phyloP scores from a whole-genome alignment of 176 grass and related monocot genomes.

The Poa pratensis region DNA sequence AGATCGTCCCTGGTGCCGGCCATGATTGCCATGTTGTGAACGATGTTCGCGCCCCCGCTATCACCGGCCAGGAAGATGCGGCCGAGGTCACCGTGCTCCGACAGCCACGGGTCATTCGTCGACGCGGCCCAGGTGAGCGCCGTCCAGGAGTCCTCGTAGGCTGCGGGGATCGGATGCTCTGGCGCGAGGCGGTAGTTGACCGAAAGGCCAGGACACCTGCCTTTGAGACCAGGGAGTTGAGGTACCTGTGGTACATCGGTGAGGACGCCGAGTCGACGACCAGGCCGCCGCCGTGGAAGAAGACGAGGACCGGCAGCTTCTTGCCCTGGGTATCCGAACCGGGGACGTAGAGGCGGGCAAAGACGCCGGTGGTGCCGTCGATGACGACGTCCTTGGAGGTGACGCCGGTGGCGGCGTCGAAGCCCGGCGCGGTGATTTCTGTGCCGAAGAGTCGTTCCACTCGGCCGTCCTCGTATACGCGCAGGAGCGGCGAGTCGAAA shows the following conservation, averaged over 20 bases:
- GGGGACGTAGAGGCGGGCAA: conserved; percentile 3
- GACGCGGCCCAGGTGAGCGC: conserved; percentile 38
- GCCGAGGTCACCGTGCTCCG: background rate
- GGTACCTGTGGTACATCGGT: conserved; percentile 21
- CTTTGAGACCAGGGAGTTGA: background rate
- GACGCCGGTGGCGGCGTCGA: conserved; percentile 40
- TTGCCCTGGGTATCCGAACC: background rate
- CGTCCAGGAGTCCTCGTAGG: conserved; percentile 53
- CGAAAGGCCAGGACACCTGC: conserved; percentile 44
- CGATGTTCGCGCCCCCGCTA: conserved; percentile 13
- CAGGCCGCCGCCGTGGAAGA: conserved; percentile 22
- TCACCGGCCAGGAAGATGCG: background rate
- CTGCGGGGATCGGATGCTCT: conserved; percentile 55
- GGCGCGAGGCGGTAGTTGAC: conserved; percentile 75
- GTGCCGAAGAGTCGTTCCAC: conserved; percentile 53
- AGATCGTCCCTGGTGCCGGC: conserved; percentile 8
- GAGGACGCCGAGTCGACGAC: background rate
- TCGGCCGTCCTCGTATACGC: conserved; percentile 41
- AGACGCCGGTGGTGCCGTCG: background rate
- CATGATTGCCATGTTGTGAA: conserved; percentile 2
- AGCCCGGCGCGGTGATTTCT: conserved; percentile 33
- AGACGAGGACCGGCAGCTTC: background rate
- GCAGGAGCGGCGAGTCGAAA: conserved; percentile 34
- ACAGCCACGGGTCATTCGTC: background rate
- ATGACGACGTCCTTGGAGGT: conserved; percentile 22